Evolutionary conservation across 2,329 filamentous ascomycete genomes (phyloP), one percentile per base, ranked within the genome.

Genomic region (Ophiostoma piceae): DNA sequence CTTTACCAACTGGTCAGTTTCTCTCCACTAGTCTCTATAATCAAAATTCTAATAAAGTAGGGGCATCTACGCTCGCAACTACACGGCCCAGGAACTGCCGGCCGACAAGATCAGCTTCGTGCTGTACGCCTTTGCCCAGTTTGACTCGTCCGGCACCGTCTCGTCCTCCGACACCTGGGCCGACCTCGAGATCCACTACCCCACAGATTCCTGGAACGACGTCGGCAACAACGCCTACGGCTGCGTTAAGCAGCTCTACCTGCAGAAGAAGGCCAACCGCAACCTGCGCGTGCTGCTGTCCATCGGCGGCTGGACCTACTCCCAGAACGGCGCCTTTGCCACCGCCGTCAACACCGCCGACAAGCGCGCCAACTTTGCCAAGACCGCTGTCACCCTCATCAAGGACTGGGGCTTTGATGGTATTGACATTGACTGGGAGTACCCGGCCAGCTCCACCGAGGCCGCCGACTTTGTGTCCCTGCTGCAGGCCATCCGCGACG

Each of bases 261-360:
- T 91, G 8, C 82, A 92, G 62, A 96, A 96, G 80, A 88, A 94
- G 78, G 79, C 83, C 70, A 89, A 96, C 78, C 88, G 92, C 19
- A 86, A 92, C 66, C 78, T 96, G 69, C 96, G 96, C 77, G 84
- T 90, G 1, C 82, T 96, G 29, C 84, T 96, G 3, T 91, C 87
- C 66, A 92, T 97, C 73, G 93, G 93, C 66, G 92, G 93, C 39
- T 96, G 90, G 90, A 93, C 91, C 0, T 95, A 92, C 79, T 92
- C 90, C 1, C 81, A 84, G 74, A 92, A 92, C 77, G 71, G 71
- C 43, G 69, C 70, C 57, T 94, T 96, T 76, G 83, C 90, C 0
- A 81, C 82, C 1, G 88, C 89, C 0, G 87, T 89, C 11, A 87
- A 86, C 71, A 90, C 88, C 0, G 83, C 84, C 0, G 79, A 82